phyloP scores from a whole-genome alignment of 495 filamentous ascomycete species.

The Penicillium taxi region DNA sequence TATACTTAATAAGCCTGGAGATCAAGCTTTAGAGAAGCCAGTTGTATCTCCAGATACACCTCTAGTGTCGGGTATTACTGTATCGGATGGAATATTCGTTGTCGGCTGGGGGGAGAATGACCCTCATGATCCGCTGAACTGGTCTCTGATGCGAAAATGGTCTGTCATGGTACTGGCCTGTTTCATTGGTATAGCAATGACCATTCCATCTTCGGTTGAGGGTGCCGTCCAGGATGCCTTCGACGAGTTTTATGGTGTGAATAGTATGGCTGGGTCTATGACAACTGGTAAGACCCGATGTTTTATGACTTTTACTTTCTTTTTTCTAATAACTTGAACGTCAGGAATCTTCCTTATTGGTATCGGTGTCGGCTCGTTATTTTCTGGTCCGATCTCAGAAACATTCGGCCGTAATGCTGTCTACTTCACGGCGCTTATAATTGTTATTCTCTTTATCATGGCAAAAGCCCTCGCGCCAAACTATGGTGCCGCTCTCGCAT shows the following conservation, averaged over 20 bases:
- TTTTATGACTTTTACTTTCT: too few relatives aligned
- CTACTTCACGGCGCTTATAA: conserved; percentile 40
- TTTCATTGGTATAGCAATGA: background rate
- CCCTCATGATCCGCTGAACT: background rate
- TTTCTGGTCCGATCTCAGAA: conserved; percentile 46
- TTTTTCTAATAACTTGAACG: too few relatives aligned
- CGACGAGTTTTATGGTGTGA: background rate
- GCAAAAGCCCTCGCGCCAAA: conserved; percentile 38
- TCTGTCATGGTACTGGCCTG: background rate
- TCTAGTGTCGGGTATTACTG: too few relatives aligned
- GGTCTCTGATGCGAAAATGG: background rate
- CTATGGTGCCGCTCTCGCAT: conserved; percentile 31
- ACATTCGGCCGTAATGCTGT: conserved; percentile 50
- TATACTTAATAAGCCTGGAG: too few relatives aligned
- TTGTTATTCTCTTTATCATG: conserved; percentile 44
- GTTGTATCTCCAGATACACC: too few relatives aligned
- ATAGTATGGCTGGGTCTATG: background rate
- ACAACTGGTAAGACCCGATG: too few relatives aligned
- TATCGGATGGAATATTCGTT: too few relatives aligned
- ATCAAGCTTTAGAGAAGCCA: too few relatives aligned
- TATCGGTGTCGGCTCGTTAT: conserved; percentile 44
- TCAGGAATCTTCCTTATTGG: conserved; percentile 46
- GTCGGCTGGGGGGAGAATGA: background rate
- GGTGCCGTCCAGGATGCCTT: background rate
- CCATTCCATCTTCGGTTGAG: background rate